Evolutionary conservation across 306 rosid genomes (phyloP), one percentile per base, ranked within the genome.

Genomic region (Notholithocarpus densiflorus): DNA sequence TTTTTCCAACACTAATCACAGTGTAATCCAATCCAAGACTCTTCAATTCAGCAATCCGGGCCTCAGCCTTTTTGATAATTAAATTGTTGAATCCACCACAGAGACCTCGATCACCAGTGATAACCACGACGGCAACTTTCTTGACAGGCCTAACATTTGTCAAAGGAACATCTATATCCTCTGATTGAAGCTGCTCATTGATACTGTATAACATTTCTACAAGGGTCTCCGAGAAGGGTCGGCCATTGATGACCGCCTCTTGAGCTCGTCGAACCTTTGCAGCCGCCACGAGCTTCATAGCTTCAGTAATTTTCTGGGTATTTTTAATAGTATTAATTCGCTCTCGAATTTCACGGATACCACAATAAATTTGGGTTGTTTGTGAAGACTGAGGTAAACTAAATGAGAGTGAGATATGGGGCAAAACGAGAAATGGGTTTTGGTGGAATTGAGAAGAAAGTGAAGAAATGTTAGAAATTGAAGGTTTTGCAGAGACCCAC

Each of bases 251-350:
- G 68, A 91, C 97, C 8, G 92, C 97, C 57, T 93, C 97, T 76
- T 89, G 98, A 7, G 97, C 97, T 73, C 94, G 85, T 3, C 97
- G 93, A 53, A 93, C 89, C 62, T 86, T 85, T 6, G 98, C 93
- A 1, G 89, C 94, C n/a, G 98, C 79, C 5, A 93, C 93, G 0
- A 93, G 92, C 79, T 84, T 93, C 97, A 93, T 91, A 29, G 94
- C 92, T 73, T 91, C 93, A 18, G 94, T 89, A 85, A 93, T 87
- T 79, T 89, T 93, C 34, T 84, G 93, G 12, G 87, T 89, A 79
- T 65, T 89, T 68, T 86, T 85, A 14, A 91, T 77, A 4, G 90
- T 24, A 11, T 77, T 73, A n/a, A 88, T 88, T 87, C 98, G 86
- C 5, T 77, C 61, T 14, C 93, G 93, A 60, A 89, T 75, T 14